Percentiles rank a stretch among this genome's conserved stretches.
Evolutionary conservation across 352 stramenopile genomes (phyloP).

Genomic region (Globisporangium ultimum): DNA sequence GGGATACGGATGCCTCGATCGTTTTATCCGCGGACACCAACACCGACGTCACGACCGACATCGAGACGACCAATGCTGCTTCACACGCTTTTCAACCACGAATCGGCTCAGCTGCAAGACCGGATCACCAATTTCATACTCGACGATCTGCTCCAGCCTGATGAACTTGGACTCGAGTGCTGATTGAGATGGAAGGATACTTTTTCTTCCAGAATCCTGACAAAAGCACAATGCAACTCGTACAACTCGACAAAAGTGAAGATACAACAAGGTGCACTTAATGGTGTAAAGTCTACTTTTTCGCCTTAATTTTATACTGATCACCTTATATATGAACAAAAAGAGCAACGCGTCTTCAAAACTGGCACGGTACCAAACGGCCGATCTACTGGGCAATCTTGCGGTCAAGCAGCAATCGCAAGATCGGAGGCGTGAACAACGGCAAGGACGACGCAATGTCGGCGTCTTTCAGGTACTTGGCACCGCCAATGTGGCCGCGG

Average conservation of each 20-base stretch:
- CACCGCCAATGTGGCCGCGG: constrained; percentile 67
- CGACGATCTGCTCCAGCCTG: constrained; percentile 24
- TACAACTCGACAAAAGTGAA: too few species aligned
- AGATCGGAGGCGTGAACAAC: constrained; percentile 71
- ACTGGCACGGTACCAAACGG: background rate
- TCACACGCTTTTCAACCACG: constrained; percentile 15
- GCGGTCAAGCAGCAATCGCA: constrained; percentile 57
- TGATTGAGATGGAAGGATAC: background rate
- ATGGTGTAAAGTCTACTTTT: background rate
- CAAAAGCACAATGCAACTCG: too few species aligned
- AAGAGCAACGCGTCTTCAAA: constrained; percentile 2
- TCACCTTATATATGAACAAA: constrained; percentile 15
- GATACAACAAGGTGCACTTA: background rate
- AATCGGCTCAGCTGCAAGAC: constrained; percentile 30
- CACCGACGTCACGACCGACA: constrained; percentile 15
- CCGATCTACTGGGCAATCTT: constrained; percentile 29
- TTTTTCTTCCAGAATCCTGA: background rate
- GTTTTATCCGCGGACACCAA: constrained; percentile 22
- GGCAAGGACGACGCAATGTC: constrained; percentile 48
- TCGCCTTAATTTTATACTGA: constrained; percentile 1
- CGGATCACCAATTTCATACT: constrained; percentile 32
- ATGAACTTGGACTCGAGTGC: background rate
- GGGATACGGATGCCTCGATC: background rate
- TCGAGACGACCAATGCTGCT: constrained; percentile 2
- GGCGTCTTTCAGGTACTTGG: constrained; percentile 72